Base-by-base conservation (phyloP, 306 rosid genomes). In the Luffa acutangula region DNA sequence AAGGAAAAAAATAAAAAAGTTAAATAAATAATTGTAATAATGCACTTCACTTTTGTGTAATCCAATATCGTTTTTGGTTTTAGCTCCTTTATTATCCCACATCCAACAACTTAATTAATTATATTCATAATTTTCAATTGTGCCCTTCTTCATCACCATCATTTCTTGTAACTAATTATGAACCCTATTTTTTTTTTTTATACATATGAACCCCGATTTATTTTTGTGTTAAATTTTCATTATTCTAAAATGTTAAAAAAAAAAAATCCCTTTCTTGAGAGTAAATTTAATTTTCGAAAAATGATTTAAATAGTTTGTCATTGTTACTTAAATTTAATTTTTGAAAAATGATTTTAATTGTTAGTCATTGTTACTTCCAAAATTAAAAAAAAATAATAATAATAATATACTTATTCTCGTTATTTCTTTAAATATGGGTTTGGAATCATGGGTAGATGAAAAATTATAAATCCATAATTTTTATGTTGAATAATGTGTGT, bases 1-100 rank as follows among this genome's bases (percentile, higher is more conserved):
- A 67, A 67, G 31, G 75, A 0, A 31, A 31, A 25, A 41, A 69
- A 69, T 25, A 25, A 25, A 25, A 41, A 63, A 10, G 39, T 31
- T 34, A 34, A 64, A 64, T 34, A 64, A 67, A 67, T 9, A 42
- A 42, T 71, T 71, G 58, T 14, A 46, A 46, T 71, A 71, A 71
- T 46, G 77, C 58, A 1, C 20, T 43, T 71, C 76, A 45, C 76
- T 71, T 71, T 69, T n/a, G 53, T 69, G 75, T 69, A 69, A 53
- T 69, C 75, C 75, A 42, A 69, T 43, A 69, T 69, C 53, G 34
- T 39, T 46, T 25, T 51, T 51, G 56, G 56, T 51, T 54, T 64
- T 36, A 15, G 45, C 20, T 36, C 4, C 71, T 69, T 71, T 71
- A 43, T 71, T 45, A 43, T 71, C 57, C 11, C 57, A 71, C 4